Evolutionary conservation across 768 basidiomycete species (phyloP), one percentile per base, ranked within the genome.

Genomic region (Termitomyces titanicus): DNA sequence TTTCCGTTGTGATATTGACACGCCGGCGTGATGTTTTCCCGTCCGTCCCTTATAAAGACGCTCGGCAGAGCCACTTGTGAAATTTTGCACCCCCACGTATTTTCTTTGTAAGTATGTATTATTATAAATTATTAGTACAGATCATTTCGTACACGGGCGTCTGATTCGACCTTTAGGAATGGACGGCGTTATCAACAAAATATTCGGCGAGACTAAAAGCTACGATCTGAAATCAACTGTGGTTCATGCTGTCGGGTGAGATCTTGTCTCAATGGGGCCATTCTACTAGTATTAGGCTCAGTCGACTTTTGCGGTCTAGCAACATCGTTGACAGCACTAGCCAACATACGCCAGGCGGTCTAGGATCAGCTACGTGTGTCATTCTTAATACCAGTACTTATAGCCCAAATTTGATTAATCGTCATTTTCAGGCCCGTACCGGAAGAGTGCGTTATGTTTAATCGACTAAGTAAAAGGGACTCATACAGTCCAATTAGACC

Each of bases 311-410:
- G 12, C 10, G 24, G 12, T 37, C 9, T 17, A 59, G 57, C 27
- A 3, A 24, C 5, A 3, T 59, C 13, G 57, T 59, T 31, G 29
- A 59, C 20, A 18, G 17, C 1, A 59, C 57, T 9, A 59, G 54
- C 17, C 38, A 39, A 3, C 18, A 47, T 35, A 17, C 29, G 18
- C 22, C 39, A 17, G 53, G 53, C 18, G 17, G 35, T 13, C 8
- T 10, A 31, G 50, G 56, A 47, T 59, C 57, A 17, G 57, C 57
- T 29, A 40, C 25, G 57, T 59, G 35, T 43, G 54, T 45, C 22
- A 13, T 40, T 17, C 18, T 15, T 20, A 18, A n/a, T 11, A 18
- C 17, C 17, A 22, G 15, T 45, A 10, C 15, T 11, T 11, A 25
- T 24, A 15, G 22, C 12, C 37, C 17, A 54, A 40, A 34, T 5